Evolutionary conservation across 441 rosid species (phyloP).

Genomic region (Adansonia grandidieri): DNA sequence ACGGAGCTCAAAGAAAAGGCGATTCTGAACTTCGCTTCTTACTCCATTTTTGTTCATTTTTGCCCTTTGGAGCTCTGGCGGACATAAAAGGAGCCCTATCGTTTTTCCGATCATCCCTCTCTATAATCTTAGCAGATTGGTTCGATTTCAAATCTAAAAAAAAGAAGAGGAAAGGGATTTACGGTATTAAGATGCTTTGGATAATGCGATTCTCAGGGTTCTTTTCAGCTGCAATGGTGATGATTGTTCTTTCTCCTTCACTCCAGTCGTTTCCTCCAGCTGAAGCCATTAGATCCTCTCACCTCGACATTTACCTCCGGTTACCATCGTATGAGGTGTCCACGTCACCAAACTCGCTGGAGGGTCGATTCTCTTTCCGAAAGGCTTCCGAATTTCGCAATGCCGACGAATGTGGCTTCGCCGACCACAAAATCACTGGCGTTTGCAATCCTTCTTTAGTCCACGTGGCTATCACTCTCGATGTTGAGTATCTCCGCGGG

Average conservation of each 20-base stretch:
- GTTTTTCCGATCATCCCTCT: constrained; percentile 41
- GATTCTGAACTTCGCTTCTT: constrained; percentile 33
- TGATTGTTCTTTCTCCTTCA: constrained; percentile 64
- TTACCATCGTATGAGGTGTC: constrained; percentile 21
- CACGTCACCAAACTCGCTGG: not conserved
- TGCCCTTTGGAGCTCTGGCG: constrained; percentile 44
- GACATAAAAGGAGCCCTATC: constrained; percentile 51
- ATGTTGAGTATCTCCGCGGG: constrained; percentile 67
- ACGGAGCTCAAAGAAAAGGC: constrained; percentile 31
- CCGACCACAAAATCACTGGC: constrained; percentile 23
- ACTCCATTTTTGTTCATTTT: not conserved
- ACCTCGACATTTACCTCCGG: constrained; percentile 36
- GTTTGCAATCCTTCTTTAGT: constrained; percentile 68
- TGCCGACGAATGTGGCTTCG: constrained; percentile 60
- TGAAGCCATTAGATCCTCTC: constrained; percentile 63
- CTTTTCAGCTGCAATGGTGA: constrained; percentile 60
- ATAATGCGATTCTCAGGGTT: constrained; percentile 60
- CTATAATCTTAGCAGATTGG: constrained; percentile 42
- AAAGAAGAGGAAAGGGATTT: constrained; percentile 47
- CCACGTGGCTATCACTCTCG: constrained; percentile 77
- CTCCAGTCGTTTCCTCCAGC: constrained; percentile 73
- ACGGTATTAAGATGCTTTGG: constrained; percentile 56
- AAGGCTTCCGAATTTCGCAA: constrained; percentile 54
- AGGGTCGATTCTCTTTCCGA: constrained; percentile 49
- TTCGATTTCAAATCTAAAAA: constrained; percentile 55